These are phyloP conservation scores for Diplodia corticola DNA, from an alignment of 2,329 filamentous ascomycete species.

Conservation along the genomic window DNA sequence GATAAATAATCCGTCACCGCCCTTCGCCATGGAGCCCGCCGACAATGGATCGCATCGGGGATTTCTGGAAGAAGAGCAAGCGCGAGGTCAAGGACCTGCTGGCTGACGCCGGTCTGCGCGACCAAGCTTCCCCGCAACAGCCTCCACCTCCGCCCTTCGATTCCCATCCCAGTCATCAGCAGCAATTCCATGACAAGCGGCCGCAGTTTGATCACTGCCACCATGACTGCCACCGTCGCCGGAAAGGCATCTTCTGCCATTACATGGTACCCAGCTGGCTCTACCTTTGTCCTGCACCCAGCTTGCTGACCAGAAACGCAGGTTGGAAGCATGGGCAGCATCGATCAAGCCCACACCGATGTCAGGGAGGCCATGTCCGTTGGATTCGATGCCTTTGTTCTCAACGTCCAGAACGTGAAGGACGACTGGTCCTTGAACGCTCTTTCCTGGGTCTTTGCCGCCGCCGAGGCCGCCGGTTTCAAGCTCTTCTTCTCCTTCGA, in stretches of 20 bases:
- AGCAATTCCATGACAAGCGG: background rate
- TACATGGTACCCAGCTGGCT: slow-evolving; percentile 4
- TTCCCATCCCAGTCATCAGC: slow-evolving; percentile 1
- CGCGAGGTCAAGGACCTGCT: slow-evolving; percentile 14
- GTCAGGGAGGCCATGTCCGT: slow-evolving; percentile 33
- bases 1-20: slow-evolving; percentile 10
- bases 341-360: slow-evolving; percentile 26
- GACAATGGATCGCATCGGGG: slow-evolving; percentile 3
- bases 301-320: background rate
- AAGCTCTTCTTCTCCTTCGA: slow-evolving; percentile 43
- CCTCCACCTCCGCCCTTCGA: slow-evolving; percentile 2
- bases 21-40: background rate
- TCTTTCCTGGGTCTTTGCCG: slow-evolving; percentile 34
- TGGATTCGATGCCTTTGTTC: slow-evolving; percentile 25
- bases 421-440: slow-evolving; percentile 32
- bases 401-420: slow-evolving; percentile 29
- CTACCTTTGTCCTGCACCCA: background rate
- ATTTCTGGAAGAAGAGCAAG: slow-evolving; percentile 16
- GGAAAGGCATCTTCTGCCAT: slow-evolving; percentile 16
- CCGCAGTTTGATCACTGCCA: slow-evolving; percentile 8
- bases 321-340: slow-evolving; percentile 19
- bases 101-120: slow-evolving; percentile 8
- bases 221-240: slow-evolving; percentile 11
- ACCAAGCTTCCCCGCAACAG: background rate
- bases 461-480: slow-evolving; percentile 34